These are phyloP conservation scores for Starmerella vaccinii DNA, from an alignment of 805 yeast species.

Conservation along the genomic window DNA sequence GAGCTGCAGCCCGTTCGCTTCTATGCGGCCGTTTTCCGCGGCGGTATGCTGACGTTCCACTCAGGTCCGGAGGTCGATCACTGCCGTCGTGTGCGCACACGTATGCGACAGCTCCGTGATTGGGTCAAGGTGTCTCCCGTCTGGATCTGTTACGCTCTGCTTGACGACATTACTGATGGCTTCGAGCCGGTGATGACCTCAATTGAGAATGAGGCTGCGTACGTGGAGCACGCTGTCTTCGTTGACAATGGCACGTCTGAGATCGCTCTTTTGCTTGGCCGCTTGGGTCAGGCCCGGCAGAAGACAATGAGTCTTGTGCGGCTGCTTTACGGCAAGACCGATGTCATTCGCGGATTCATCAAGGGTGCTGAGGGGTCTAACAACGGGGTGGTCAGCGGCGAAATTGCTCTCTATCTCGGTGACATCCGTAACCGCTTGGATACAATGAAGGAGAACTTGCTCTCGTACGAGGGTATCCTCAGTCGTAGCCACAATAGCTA, in stretches of 20 bases:
- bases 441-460: conserved; percentile 87
- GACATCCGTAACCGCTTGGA: conserved; percentile 95
- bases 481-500: conserved; percentile 85
- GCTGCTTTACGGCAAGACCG: conserved; percentile 83
- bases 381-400: conserved; percentile 57
- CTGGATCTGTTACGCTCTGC: conserved; percentile 56
- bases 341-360: conserved; percentile 89
- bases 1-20: conserved; percentile 53
- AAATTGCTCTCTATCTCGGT: conserved; percentile 82
- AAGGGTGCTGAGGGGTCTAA: conserved; percentile 78
- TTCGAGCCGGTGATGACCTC: conserved; percentile 51
- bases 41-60: conserved; percentile 51
- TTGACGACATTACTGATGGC: conserved; percentile 55
- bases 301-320: conserved; percentile 88
- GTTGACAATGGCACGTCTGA: conserved; percentile 45
- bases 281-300: conserved; percentile 81
- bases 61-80: conserved; percentile 44
- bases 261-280: conserved; percentile 46
- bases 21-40: conserved; percentile 50
- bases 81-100: conserved; percentile 49
- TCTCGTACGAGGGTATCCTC: conserved; percentile 85
- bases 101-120: conserved; percentile 53
- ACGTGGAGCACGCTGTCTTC: conserved; percentile 71
- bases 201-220: conserved; percentile 52
- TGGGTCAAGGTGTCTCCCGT: conserved; percentile 50